Evolutionary conservation across 129 eudicot genomes (phyloP), one percentile per base, ranked within the genome.

Genomic region (Saussurea involucrata): DNA sequence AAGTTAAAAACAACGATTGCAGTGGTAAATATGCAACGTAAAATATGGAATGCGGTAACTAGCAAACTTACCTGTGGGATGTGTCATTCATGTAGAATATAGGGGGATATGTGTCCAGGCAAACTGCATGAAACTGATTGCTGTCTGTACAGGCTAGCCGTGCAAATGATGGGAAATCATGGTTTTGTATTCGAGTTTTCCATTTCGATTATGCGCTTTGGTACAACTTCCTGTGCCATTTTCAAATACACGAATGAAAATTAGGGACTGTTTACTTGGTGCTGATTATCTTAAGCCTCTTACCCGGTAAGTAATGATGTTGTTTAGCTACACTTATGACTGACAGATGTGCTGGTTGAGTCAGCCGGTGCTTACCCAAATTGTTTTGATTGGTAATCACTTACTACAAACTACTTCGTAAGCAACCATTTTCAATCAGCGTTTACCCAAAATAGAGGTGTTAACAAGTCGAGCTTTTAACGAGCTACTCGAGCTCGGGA

Each of bases 11-110:
- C 66, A 57, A 63, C 60, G 2, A 13, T 13, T 20, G 17, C 29
- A n/a, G 67, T 24, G 36, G 71, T 71, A 37, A 37, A 33, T 78
- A 5, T 15, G 42, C 1, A 13, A 21, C 49, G 10, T 20, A 55
- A 18, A 18, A 22, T 7, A n/a, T 49, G 49, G 32, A 24, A 66
- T 24, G 31, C 13, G 77, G 29, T n/a, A 71, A 34, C 8, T 15
- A 55, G 63, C 29, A 63, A 61, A 88, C 86, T 83, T 83, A 80
- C 97, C 93, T 92, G 60, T 95, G 99, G 73, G 99, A 95, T 80
- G 99, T 95, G 74, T 95, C 97, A 70, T 95, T 92, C 96, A 95
- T 92, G 85, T 95, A 95, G 79, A 88, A 92, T 74, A 95, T 90
- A 31, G 96, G 99, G 25, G 99, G 99, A 29, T 76, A 75, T 0